A percentile compares a stretch with the other conserved stretches of the same genome.
Evolutionary conservation across 352 stramenopile genomes (phyloP).

Genomic region (Poterioochromonas sp.): DNA sequence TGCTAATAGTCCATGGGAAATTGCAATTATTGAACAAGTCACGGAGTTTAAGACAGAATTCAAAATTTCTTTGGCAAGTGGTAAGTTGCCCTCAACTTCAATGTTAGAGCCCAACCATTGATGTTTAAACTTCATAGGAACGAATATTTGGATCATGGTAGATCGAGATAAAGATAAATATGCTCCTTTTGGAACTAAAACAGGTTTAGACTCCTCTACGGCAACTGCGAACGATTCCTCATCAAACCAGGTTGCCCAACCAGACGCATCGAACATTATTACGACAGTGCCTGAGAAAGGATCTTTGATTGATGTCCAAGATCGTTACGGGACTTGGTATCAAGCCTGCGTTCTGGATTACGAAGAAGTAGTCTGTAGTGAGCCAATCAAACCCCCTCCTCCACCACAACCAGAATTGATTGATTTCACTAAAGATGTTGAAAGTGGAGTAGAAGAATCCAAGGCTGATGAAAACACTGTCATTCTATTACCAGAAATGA

Average conservation of each 20-base stretch:
- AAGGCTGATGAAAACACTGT: background rate
- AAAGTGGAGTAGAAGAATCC: background rate
- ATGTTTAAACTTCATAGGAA: background rate
- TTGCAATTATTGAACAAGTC: background rate
- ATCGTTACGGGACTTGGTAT: constrained; percentile 10
- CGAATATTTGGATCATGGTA: background rate
- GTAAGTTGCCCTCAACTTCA: background rate
- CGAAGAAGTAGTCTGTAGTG: background rate
- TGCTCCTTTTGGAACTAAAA: constrained; percentile 22
- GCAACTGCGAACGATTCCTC: background rate
- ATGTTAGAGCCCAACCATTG: background rate
- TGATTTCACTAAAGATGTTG: background rate
- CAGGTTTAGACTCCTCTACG: background rate
- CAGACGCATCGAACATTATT: background rate
- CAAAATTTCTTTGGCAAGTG: background rate
- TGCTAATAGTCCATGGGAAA: constrained; percentile 15
- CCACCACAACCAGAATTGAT: background rate
- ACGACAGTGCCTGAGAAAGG: background rate
- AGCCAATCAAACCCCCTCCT: background rate
- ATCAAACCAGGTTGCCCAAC: background rate
- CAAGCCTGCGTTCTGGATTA: constrained; percentile 1
- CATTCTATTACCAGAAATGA: background rate
- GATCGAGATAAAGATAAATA: background rate
- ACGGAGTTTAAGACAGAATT: constrained; percentile 4
- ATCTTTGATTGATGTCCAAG: background rate